Base-by-base conservation (phyloP, 352 stramenopile species). In the Poterioochromonas sp. region DNA sequence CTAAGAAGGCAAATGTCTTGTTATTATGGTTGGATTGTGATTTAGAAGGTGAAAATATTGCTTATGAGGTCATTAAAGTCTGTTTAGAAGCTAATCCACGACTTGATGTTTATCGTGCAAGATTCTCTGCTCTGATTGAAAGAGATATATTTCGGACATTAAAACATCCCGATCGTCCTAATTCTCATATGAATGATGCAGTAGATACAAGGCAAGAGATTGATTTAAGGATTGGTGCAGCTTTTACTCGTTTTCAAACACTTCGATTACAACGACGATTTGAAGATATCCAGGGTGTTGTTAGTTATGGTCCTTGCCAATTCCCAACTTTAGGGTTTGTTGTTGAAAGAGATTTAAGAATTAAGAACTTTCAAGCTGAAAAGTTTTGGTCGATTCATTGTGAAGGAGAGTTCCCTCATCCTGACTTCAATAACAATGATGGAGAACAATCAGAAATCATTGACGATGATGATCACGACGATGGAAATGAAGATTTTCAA, bases 11-110 rank as follows among this genome's bases (percentile, higher is more conserved):
- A 44, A 84, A 96, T 79, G 87, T 93, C 86, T 88, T 98, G 0
- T 86, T 97, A 41, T 84, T 98, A 41, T 99, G 97, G 97, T 85
- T 99, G 34, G 97, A 99, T 92, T 99, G 96, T 81, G 97, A 99
- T 91, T 91, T 94, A 37, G 97, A 99, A 83, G 96, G 92, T 1
- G 92, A 97, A 73, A 94, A 94, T 79, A 96, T 97, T 74, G 91
- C 90, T 12, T 94, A 91, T 78, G 92, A 97, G 74, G 90, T 97
- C 40, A 94, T 95, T 51, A 63, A 84, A 41, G 85, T 96, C 5
- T 97, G 92, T 74, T 85, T 89, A 53, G 86, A 83, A 40, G 87
- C 83, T 11, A 94, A 94, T 76, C 78, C 80, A 5, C 82, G 83
- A 5, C 77, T 97, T 20, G 85, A 87, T 37, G 89, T 97, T 0